Evolutionary conservation across 352 stramenopile species (phyloP).

Genomic region (Pythium myriotylum): DNA sequence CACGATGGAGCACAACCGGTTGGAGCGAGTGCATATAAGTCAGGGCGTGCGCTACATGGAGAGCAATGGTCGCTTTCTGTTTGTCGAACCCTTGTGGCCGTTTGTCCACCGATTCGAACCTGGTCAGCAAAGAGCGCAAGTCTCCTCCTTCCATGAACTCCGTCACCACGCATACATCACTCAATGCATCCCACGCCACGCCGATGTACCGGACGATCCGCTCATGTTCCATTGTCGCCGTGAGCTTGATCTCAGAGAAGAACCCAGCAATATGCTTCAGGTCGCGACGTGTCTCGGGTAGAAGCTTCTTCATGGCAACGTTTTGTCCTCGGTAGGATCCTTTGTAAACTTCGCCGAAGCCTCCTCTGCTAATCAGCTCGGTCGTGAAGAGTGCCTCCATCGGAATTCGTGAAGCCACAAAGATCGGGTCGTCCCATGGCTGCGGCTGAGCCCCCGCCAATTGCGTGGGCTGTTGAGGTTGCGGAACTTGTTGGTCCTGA

Average conservation of each 20-base stretch:
- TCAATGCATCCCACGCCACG: conserved; percentile 29
- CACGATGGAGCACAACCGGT: conserved; percentile 21
- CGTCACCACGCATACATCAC: conserved; percentile 29
- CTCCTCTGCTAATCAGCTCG: conserved; percentile 20
- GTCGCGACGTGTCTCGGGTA: conserved; percentile 2
- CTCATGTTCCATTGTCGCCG: conserved; percentile 24
- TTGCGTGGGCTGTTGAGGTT: neutral
- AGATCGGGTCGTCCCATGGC: conserved; percentile 21
- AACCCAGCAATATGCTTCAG: conserved; percentile 24
- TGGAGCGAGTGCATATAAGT: conserved; percentile 40
- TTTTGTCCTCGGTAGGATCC: conserved; percentile 14
- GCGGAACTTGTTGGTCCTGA: neutral
- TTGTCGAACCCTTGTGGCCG: conserved; percentile 19
- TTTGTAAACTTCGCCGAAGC: conserved; percentile 26
- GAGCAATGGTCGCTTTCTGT: conserved; percentile 29
- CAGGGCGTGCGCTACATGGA: conserved; percentile 31
- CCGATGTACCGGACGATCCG: conserved; percentile 33
- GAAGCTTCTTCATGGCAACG: conserved; percentile 28
- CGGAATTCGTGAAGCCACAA: conserved; percentile 19
- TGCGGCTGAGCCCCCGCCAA: neutral
- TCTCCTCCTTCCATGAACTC: conserved; percentile 38
- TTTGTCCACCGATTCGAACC: conserved; percentile 6
- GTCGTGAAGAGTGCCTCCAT: conserved; percentile 14
- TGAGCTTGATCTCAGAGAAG: conserved; percentile 30
- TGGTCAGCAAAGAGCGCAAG: conserved; percentile 20